These are phyloP conservation scores for Fusarium globosum DNA, from an alignment of 2,329 filamentous ascomycete species.

Conservation along the genomic window DNA sequence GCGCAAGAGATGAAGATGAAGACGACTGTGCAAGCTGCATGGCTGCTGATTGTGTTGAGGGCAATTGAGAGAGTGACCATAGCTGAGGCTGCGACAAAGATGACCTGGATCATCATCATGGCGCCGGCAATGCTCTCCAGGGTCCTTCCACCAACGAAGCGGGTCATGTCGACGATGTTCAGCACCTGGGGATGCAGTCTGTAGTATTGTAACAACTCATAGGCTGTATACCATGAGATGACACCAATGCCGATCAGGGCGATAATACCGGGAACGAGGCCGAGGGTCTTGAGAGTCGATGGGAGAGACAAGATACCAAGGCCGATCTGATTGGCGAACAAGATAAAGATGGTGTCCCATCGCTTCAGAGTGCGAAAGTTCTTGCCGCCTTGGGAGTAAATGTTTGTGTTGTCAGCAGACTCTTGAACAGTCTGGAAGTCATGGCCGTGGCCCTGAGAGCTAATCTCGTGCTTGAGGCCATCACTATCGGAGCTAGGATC, in stretches of 20 bases:
- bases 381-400: slow-evolving; percentile 39
- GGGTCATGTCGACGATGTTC: slow-evolving; percentile 75
- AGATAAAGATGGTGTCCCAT: slow-evolving; percentile 41
- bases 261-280: slow-evolving; percentile 74
- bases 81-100: slow-evolving; percentile 34
- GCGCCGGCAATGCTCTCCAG: slow-evolving; percentile 19
- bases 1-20: slow-evolving; percentile 27
- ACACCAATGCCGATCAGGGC: slow-evolving; percentile 72
- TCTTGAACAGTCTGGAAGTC: slow-evolving; percentile 30
- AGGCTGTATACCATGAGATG: slow-evolving; percentile 68
- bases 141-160: slow-evolving; percentile 54
- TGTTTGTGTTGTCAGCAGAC: slow-evolving; percentile 34
- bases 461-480: slow-evolving; percentile 16
- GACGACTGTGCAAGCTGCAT: slow-evolving; percentile 25
- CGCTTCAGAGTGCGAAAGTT: slow-evolving; percentile 39
- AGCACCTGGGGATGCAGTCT: slow-evolving; percentile 73
- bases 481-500: slow-evolving; percentile 32
- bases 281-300: slow-evolving; percentile 73
- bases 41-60: slow-evolving; percentile 33
- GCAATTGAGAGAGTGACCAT: slow-evolving; percentile 33
- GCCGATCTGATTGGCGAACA: slow-evolving; percentile 43
- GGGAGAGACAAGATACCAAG: slow-evolving; percentile 70
- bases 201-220: slow-evolving; percentile 69
- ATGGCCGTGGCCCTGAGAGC: slow-evolving; percentile 18
- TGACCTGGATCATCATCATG: slow-evolving; percentile 40